Base-by-base conservation (phyloP, 345 rosid species). In the Pistacia integerrima region DNA sequence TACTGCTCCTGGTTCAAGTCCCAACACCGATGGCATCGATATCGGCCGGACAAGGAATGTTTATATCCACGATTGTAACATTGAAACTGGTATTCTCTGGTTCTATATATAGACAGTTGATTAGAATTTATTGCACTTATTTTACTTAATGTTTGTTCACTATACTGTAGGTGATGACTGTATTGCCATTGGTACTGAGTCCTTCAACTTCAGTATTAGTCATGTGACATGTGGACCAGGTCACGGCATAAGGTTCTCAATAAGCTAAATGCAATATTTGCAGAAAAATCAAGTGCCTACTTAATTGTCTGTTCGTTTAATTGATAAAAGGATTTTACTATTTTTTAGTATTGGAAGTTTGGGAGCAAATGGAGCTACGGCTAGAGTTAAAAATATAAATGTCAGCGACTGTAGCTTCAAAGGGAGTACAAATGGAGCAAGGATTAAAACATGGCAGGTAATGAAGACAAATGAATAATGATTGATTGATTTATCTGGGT, bases 371-470 rank as follows among this genome's bases (percentile, higher is more conserved):
- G 89, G 87, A 10, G 65, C 48, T 4, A 33, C 10, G 6, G 82
- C 65, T 7, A 64, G 18, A 1, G 89, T 91, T 9, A 86, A 86
- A 61, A 77, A 80, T 17, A 84, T 88, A 6, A 64, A 77, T 18
- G 91, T 91, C 22, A 84, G 67, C 69, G 56, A 83, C 11, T 80
- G 88, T 69, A 67, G 33, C 66, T 84, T 89, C 41, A 70, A 35
- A 33, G 86, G 87, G 38, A 78, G 90, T 41, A 52, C 66, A 1
- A 91, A 89, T 76, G 91, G 95, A 4, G 88, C 85, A 65, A 76
- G 93, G 59, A 91, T 91, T 7, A 89, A 89, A 79, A 91, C 93
- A 14, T 87, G 93, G 90, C 84, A 84, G 80, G 85, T 83, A 64
- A 30, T 30, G 33, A 30, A 8, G 48, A 60, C 7, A 36, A 11